A percentile compares a stretch with the other conserved stretches of the same genome.
phyloP scores from a whole-genome alignment of 257 asterid species.

The Solanum medicagineum region DNA sequence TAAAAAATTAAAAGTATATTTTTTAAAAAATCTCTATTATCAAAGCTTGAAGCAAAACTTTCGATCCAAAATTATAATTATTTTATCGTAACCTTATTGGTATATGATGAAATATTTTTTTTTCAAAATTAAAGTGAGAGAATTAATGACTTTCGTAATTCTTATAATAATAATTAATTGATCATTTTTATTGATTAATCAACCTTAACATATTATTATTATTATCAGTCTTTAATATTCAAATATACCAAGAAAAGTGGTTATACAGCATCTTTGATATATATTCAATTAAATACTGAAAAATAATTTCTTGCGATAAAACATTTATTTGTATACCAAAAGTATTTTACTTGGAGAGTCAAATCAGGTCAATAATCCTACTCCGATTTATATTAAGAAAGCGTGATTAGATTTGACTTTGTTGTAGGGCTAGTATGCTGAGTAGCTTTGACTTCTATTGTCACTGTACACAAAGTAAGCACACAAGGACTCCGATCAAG shows the following conservation, averaged over 20 bases:
- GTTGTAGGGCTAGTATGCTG: no score
- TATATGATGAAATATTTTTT: neutral
- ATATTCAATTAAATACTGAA: neutral
- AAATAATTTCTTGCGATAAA: neutral
- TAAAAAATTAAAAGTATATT: no score
- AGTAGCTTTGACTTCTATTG: no score
- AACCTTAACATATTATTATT: neutral
- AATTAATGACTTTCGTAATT: neutral
- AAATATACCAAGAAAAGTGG: neutral
- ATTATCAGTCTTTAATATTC: neutral
- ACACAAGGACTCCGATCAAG: no score
- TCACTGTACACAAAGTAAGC: no score
- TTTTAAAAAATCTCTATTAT: neutral
- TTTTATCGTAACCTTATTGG: neutral
- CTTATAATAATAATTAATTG: neutral
- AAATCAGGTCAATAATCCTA: no score
- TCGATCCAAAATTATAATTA: neutral
- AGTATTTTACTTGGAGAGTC: neutral
- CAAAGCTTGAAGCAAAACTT: neutral
- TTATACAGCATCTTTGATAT: neutral
- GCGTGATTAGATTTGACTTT: no score
- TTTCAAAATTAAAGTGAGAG: neutral
- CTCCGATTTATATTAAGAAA: no score
- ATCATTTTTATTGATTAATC: neutral
- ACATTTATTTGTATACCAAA: neutral